Evolutionary conservation across 2,329 filamentous ascomycete genomes (phyloP), one percentile per base, ranked within the genome.

Genomic region (Hymenoscyphus salicellus): DNA sequence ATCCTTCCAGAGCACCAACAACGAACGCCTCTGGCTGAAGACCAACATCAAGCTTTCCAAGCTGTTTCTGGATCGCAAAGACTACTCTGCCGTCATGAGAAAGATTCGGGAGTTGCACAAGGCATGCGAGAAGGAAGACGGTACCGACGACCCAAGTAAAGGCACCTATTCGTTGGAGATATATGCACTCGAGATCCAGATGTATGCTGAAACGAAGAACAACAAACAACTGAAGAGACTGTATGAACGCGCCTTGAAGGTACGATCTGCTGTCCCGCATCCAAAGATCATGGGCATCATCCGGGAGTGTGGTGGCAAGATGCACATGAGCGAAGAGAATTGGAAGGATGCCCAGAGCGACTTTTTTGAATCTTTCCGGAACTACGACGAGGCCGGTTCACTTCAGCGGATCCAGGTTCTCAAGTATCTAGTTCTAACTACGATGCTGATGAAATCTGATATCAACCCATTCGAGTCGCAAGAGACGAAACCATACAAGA

Each of bases 301-400:
- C 75, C 90, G 94, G 62, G 95, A 99, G 80, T 99, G 95, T 76
- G 95, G 95, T 73, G 95, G 95, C 72, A 99, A 99, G 83, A 99
- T 99, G 95, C 93, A 98, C 81, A 98, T 99, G 95, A 95, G 91
- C 77, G 95, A 99, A 82, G 95, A 98, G 80, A 98, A 98, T 77
- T 99, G 95, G 95, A 92, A 95, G 77, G 92, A 93, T 74, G 95
- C 95, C 0, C 93, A 98, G 79, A 94, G 89, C 72, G 95, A 98
- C 80, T 99, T 99, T 78, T 97, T 97, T 78, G 95, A 99, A 77
- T 96, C 94, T 0, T 99, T 99, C 82, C 91, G 93, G 64, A 98
- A 97, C 80, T 99, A 98, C 79, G 95, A 99, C 76, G 95, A 99
- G 81, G 95, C 95, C 49, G 95, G 95, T 56, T 97, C 93, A 30